phyloP scores from a whole-genome alignment of 192 early-diverging fungal species.

The Obelidium mucronatum region DNA sequence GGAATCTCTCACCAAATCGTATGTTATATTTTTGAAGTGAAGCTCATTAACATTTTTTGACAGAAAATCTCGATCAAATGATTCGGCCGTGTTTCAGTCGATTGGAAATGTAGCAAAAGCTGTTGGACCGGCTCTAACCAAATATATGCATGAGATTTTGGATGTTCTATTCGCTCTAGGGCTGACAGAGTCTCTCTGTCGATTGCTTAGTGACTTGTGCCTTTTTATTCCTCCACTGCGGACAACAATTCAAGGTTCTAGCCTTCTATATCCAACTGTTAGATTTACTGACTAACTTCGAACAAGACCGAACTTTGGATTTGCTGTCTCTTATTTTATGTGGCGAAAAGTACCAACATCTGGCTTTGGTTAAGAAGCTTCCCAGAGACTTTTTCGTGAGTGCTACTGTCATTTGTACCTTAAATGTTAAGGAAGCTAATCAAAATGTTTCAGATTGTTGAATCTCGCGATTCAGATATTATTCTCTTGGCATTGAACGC shows the following conservation, averaged over 20 bases:
- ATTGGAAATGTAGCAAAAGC: constrained; percentile 81
- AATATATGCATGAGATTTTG: constrained; percentile 80
- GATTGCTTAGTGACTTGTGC: constrained; percentile 73
- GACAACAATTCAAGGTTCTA: constrained; percentile 81
- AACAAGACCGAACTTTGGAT: constrained; percentile 73
- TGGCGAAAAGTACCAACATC: constrained; percentile 71
- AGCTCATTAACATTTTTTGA: constrained; percentile 39
- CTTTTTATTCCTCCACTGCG: constrained; percentile 76
- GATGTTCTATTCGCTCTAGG: constrained; percentile 88
- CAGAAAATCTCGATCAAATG: constrained; percentile 63
- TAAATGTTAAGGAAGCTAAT: neutral
- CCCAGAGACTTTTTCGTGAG: constrained; percentile 42
- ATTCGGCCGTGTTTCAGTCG: constrained; percentile 75
- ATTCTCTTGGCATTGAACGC: constrained; percentile 76
- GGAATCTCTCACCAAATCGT: constrained; percentile 71
- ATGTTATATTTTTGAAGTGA: constrained; percentile 32
- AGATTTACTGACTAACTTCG: constrained; percentile 17
- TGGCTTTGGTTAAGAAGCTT: constrained; percentile 58
- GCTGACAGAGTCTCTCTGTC: constrained; percentile 64
- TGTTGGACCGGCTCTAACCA: constrained; percentile 82
- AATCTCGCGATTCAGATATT: constrained; percentile 67
- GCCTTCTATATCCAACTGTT: constrained; percentile 54
- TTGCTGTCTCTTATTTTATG: constrained; percentile 78
- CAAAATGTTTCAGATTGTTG: constrained; percentile 40
- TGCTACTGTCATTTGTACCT: constrained; percentile 18